phyloP scores from a whole-genome alignment of 179 eudicot genomes.

The Spergularia azorica region DNA sequence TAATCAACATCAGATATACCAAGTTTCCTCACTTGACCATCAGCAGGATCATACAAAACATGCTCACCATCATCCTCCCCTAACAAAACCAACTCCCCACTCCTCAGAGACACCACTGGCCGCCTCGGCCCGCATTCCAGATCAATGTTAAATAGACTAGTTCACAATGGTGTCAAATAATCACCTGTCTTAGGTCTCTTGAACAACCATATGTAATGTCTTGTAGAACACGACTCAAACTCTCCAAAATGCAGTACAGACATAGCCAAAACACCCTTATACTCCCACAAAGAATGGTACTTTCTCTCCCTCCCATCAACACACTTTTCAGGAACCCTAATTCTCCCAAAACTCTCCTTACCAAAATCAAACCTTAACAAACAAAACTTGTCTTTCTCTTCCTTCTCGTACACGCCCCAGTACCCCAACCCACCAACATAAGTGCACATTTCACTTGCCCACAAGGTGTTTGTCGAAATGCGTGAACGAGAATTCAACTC shows the following conservation, averaged over 20 bases:
- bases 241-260: constrained; percentile 33
- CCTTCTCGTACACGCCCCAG: constrained; percentile 27
- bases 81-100: constrained; percentile 29
- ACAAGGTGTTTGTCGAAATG: constrained; percentile 35
- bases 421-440: constrained; percentile 34
- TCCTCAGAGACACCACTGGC: constrained; percentile 26
- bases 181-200: neutral
- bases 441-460: constrained; percentile 30
- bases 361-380: constrained; percentile 23
- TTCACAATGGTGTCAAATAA: neutral
- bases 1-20: constrained; percentile 27
- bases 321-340: constrained; percentile 20
- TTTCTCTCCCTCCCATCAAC: constrained; percentile 33
- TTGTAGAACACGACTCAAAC: constrained; percentile 22
- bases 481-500: constrained; percentile 17
- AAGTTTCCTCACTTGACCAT: constrained; percentile 14
- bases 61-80: constrained; percentile 35
- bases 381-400: constrained; percentile 27
- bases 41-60: constrained; percentile 31
- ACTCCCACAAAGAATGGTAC: constrained; percentile 37
- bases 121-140: constrained; percentile 34
- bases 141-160: constrained; percentile 36
- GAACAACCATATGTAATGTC: constrained; percentile 30
- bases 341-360: constrained; percentile 1
- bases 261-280: constrained; percentile 25